phyloP scores from a whole-genome alignment of 345 rosid species.

The Eucalyptus curtisii region DNA sequence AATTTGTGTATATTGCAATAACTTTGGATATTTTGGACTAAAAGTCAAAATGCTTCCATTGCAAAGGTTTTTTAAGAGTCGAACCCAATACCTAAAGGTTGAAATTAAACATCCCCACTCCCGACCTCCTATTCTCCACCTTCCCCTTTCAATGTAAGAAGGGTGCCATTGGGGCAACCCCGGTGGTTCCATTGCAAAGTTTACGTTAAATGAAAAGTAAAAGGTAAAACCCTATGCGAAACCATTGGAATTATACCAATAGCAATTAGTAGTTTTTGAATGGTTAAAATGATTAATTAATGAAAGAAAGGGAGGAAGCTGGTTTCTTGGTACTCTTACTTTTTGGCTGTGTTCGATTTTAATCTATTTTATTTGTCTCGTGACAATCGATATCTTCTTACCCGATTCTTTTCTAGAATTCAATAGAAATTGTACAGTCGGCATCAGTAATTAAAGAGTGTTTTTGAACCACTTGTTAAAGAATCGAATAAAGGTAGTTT shows the following conservation, averaged over 20 bases:
- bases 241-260: background rate
- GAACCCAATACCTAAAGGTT: no score
- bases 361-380: background rate
- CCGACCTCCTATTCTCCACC: no score
- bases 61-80: no score
- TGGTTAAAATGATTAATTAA: background rate
- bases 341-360: background rate
- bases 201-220: background rate
- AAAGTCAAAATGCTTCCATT: background rate
- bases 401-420: background rate
- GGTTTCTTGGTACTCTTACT: background rate
- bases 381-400: background rate
- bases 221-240: background rate
- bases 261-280: background rate
- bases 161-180: no score
- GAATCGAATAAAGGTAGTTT: background rate
- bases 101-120: no score
- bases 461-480: background rate
- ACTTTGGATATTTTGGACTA: background rate
- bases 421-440: background rate
- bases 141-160: no score
- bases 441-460: background rate
- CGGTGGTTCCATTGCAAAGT: background rate
- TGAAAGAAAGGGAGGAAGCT: background rate
- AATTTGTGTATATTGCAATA: background rate